Evolutionary conservation across 306 rosid species (phyloP).

Genomic region (Dalbergia cochinchinensis): DNA sequence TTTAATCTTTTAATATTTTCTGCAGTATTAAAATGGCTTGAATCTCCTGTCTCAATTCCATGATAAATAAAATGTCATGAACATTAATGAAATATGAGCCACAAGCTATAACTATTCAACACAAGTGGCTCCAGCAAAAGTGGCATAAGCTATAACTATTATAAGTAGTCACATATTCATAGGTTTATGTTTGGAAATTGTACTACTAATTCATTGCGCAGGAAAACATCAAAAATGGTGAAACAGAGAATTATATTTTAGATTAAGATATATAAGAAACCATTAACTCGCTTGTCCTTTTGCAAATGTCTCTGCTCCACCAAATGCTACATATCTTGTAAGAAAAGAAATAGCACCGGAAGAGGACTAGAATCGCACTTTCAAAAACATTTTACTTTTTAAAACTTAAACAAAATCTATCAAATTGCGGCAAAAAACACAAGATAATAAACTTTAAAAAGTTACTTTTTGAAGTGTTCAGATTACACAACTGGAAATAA

Average conservation of each 20-base stretch:
- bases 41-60: slow-evolving; percentile 77
- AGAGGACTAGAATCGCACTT: too few relatives aligned
- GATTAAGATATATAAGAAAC: slow-evolving; percentile 45
- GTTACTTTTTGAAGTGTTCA: too few relatives aligned
- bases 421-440: too few relatives aligned
- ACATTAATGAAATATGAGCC: slow-evolving; percentile 18
- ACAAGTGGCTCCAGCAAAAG: neutral
- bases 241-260: neutral
- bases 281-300: slow-evolving; percentile 44
- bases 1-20: slow-evolving; percentile 78
- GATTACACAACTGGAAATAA: too few relatives aligned
- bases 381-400: too few relatives aligned
- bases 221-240: too few relatives aligned
- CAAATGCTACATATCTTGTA: slow-evolving; percentile 51
- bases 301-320: slow-evolving; percentile 57
- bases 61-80: slow-evolving; percentile 39
- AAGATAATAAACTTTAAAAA: too few relatives aligned
- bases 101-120: neutral
- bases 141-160: neutral
- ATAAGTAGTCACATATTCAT: too few relatives aligned
- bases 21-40: slow-evolving; percentile 71
- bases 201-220: too few relatives aligned
- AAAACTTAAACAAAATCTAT: too few relatives aligned
- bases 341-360: too few relatives aligned
- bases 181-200: too few relatives aligned